Evolutionary conservation across 2,329 filamentous ascomycete genomes (phyloP).

Genomic region (Daldinia sp.): DNA sequence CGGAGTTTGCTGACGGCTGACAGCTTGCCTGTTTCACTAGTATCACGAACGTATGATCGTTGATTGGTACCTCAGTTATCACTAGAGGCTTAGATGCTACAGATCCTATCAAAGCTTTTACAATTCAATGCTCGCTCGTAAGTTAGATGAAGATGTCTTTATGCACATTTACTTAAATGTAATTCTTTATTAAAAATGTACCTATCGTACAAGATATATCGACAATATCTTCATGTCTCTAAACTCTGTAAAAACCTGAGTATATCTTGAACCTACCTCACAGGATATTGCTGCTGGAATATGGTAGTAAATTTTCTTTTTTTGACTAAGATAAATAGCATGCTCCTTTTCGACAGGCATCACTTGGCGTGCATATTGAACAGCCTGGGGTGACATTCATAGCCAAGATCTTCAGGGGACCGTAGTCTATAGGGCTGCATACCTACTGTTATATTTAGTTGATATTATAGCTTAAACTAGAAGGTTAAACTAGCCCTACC

Average conservation of each 20-base stretch:
- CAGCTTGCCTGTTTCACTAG: neutral
- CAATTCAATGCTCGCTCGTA: neutral
- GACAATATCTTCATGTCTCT: too few relatives aligned
- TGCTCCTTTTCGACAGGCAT: neutral
- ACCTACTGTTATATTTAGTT: neutral
- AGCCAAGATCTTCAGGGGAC: neutral
- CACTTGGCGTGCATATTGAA: neutral
- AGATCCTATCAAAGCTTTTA: neutral
- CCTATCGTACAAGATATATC: too few relatives aligned
- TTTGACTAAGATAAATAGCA: neutral
- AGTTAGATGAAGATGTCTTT: neutral
- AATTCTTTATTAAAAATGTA: too few relatives aligned
- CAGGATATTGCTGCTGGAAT: neutral
- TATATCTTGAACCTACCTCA: neutral
- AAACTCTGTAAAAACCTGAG: neutral
- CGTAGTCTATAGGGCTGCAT: neutral
- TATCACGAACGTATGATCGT: neutral
- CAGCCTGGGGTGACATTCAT: neutral
- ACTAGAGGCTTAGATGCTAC: neutral
- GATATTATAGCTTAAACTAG: neutral
- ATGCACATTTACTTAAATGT: neutral
- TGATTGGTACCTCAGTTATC: neutral
- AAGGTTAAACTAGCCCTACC: neutral
- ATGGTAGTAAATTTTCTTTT: neutral
- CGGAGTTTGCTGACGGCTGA: neutral